Percentiles rank a stretch among this genome's conserved stretches.
These are phyloP conservation scores for Dactylonectria macrodidyma DNA, from an alignment of 2,329 filamentous ascomycete genomes.

Conservation along the genomic window DNA sequence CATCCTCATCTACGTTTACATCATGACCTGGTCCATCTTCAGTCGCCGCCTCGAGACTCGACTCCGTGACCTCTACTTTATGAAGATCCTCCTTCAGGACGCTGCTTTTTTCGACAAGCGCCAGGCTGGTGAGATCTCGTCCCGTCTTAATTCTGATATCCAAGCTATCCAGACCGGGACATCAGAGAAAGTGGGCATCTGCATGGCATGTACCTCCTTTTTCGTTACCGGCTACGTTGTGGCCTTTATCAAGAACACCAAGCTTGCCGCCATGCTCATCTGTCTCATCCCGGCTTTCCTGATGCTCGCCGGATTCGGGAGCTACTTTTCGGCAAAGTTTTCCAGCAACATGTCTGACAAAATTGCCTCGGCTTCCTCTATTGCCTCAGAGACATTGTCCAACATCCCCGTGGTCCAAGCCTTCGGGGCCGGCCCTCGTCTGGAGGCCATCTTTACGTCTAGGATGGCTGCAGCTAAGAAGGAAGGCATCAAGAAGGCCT, in stretches of 20 bases:
- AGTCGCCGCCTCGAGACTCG: conserved; percentile 76
- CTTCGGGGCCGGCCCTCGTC: conserved; percentile 70
- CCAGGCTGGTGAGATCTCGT: conserved; percentile 74
- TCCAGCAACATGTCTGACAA: conserved; percentile 64
- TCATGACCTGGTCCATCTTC: conserved; percentile 75
- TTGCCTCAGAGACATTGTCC: conserved; percentile 74
- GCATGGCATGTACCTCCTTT: conserved; percentile 73
- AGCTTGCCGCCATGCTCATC: conserved; percentile 75
- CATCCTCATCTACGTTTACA: conserved; percentile 74
- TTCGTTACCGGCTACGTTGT: conserved; percentile 78
- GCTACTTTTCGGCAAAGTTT: conserved; percentile 68
- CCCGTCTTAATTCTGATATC: conserved; percentile 76
- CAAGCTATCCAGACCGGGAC: conserved; percentile 77
- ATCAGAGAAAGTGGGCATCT: conserved; percentile 79
- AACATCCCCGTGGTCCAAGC: conserved; percentile 75
- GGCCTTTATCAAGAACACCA: conserved; percentile 75
- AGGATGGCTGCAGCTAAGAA: conserved; percentile 65
- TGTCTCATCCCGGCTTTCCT: conserved; percentile 75
- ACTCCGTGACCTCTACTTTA: conserved; percentile 73
- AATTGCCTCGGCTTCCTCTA: conserved; percentile 71
- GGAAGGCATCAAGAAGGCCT: conserved; percentile 71
- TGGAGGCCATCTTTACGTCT: conserved; percentile 72
- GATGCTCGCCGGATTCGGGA: conserved; percentile 70
- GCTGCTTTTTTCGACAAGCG: conserved; percentile 75
- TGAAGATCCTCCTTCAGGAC: conserved; percentile 72